These are phyloP conservation scores for Glutinoglossum americanum DNA, from an alignment of 495 filamentous ascomycete species.

Conservation along the genomic window DNA sequence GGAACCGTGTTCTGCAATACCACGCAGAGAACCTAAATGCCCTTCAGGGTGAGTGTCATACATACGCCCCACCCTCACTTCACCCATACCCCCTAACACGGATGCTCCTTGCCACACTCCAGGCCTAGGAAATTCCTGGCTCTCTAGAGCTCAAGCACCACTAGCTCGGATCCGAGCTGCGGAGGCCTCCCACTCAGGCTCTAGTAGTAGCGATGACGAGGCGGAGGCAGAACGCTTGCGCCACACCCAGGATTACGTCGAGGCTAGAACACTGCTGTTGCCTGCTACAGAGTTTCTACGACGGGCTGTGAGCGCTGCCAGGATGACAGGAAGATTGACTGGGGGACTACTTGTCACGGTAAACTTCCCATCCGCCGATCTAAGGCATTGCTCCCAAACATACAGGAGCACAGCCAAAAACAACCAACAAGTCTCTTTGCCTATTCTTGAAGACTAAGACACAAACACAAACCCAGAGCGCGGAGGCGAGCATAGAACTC, in stretches of 20 bases:
- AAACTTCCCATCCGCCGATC: too few relatives aligned
- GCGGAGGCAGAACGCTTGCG: not conserved
- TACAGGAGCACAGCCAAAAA: too few relatives aligned
- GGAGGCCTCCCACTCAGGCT: not conserved
- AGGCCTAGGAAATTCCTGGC: not conserved
- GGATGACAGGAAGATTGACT: not conserved
- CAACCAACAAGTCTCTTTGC: too few relatives aligned
- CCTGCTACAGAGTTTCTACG: not conserved
- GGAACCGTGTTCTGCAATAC: not conserved
- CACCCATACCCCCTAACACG: not conserved
- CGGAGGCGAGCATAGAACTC: slow-evolving; percentile 1
- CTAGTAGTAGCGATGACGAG: not conserved
- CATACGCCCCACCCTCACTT: not conserved
- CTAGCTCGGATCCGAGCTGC: not conserved
- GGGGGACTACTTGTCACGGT: not conserved
- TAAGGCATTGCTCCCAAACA: too few relatives aligned
- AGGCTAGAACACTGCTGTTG: not conserved
- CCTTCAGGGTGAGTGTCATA: not conserved
- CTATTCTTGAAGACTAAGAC: not conserved
- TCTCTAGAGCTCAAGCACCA: not conserved
- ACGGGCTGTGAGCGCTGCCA: not conserved
- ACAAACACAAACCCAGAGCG: not conserved
- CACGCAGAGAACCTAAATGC: not conserved
- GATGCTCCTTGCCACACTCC: not conserved
- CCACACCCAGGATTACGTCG: not conserved